phyloP scores from a whole-genome alignment of 1,139 yeast species.

The Saccharomyces hybrid region DNA sequence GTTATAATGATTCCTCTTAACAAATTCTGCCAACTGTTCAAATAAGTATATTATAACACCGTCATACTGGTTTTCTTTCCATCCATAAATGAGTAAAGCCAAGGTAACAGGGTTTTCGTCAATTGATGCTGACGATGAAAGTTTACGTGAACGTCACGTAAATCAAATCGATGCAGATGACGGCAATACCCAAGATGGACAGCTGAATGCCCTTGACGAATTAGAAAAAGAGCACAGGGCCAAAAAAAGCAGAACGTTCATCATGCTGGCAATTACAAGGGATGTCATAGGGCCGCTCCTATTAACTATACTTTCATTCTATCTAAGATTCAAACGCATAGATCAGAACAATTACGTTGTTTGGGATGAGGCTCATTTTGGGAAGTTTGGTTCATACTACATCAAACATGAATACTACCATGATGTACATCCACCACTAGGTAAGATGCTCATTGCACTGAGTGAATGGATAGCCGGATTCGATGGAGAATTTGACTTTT shows the following conservation, averaged over 20 bases:
- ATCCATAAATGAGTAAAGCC: background rate
- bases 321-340: slow-evolving; percentile 61
- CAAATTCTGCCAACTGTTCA: too few species aligned
- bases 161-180: background rate
- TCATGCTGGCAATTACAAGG: background rate
- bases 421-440: slow-evolving; percentile 76
- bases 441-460: slow-evolving; percentile 61
- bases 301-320: slow-evolving; percentile 55
- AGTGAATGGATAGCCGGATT: slow-evolving; percentile 63
- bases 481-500: slow-evolving; percentile 57
- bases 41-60: background rate
- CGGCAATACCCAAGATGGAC: background rate
- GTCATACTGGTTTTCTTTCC: background rate
- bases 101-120: background rate
- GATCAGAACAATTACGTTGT: slow-evolving; percentile 59
- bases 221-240: background rate
- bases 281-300: slow-evolving; percentile 12
- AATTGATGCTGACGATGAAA: slow-evolving; percentile 10
- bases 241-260: background rate
- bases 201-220: background rate
- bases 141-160: background rate
- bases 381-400: slow-evolving; percentile 53
- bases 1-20: background rate
- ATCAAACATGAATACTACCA: slow-evolving; percentile 60
- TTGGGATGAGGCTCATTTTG: slow-evolving; percentile 95